Percentiles rank a stretch among this genome's conserved stretches.
Conservation (phyloP, 768 basidiomycete species). For the Boletus pseudo-olivaceus region DNA sequence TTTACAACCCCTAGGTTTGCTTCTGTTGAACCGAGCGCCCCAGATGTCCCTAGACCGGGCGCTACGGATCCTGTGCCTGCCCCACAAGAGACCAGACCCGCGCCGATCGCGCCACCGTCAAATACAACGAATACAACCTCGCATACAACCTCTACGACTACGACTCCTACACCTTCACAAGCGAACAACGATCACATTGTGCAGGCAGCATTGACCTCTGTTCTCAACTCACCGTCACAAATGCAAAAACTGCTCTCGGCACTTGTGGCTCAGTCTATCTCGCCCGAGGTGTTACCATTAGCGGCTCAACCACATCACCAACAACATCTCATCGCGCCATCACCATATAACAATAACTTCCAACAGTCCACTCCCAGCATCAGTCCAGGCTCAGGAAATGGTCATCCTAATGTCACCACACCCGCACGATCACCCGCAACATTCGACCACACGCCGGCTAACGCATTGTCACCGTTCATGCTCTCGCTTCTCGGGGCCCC, state of each 20-base stretch:
- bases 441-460: conserved; percentile 21
- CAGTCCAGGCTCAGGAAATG: neutral
- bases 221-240: conserved; percentile 48
- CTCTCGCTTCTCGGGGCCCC: conserved; percentile 24
- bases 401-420: conserved; percentile 3
- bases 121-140: conserved; percentile 11
- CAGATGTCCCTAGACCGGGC: conserved; percentile 16
- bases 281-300: conserved; percentile 21
- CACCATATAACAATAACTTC: conserved; percentile 22
- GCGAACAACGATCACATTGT: conserved; percentile 43
- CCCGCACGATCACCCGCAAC: conserved; percentile 16
- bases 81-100: conserved; percentile 15
- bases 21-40: conserved; percentile 24
- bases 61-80: conserved; percentile 10
- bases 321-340: conserved; percentile 28
- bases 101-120: conserved; percentile 10
- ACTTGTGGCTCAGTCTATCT: conserved; percentile 30
- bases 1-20: conserved; percentile 24
- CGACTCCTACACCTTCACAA: conserved; percentile 8
- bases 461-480: conserved; percentile 22
- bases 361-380: conserved; percentile 6
- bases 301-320: conserved; percentile 16
- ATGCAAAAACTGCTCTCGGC: conserved; percentile 56
- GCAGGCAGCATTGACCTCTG: conserved; percentile 48
- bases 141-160: conserved; percentile 4